Conservation (phyloP, 2,329 filamentous ascomycete genomes). For the Ambrosiella beaveri region DNA sequence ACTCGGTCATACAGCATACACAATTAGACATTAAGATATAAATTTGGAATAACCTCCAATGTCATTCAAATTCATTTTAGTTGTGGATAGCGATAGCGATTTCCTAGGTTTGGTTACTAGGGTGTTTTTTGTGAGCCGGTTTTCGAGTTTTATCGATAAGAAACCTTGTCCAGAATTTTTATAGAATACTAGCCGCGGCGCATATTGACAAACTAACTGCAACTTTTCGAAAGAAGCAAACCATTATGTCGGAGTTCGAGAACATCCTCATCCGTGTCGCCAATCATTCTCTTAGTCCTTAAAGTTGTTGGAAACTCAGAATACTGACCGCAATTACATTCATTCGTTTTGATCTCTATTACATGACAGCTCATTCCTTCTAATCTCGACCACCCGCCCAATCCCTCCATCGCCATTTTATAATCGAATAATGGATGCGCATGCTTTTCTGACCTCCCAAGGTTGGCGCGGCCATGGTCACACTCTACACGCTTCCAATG, state of each 20-base stretch:
- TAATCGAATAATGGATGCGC: conserved; percentile 51
- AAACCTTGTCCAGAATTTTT: background rate
- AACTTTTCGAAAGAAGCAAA: background rate
- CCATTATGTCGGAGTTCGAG: too few species aligned
- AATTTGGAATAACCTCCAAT: too few species aligned
- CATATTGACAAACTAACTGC: background rate
- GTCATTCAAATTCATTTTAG: too few species aligned
- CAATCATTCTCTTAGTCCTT: too few species aligned
- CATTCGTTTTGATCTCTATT: too few species aligned
- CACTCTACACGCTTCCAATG: conserved; percentile 60
- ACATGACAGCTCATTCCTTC: too few species aligned
- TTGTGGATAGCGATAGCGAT: background rate
- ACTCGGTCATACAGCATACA: too few species aligned
- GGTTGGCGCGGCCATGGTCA: conserved; percentile 85
- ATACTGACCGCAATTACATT: too few species aligned
- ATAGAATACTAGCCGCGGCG: background rate
- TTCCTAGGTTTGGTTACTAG: background rate
- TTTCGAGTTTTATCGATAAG: background rate
- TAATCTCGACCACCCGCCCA: too few species aligned
- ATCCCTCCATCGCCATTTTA: background rate
- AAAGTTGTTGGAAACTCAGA: too few species aligned
- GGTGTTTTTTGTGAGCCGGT: background rate
- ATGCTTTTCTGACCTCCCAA: conserved; percentile 65
- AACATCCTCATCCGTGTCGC: too few species aligned
- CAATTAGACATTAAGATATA: too few species aligned